Evolutionary conservation across 2,329 filamentous ascomycete species (phyloP), one percentile per base, ranked within the genome.

Genomic region (Fusarium buxicola): DNA sequence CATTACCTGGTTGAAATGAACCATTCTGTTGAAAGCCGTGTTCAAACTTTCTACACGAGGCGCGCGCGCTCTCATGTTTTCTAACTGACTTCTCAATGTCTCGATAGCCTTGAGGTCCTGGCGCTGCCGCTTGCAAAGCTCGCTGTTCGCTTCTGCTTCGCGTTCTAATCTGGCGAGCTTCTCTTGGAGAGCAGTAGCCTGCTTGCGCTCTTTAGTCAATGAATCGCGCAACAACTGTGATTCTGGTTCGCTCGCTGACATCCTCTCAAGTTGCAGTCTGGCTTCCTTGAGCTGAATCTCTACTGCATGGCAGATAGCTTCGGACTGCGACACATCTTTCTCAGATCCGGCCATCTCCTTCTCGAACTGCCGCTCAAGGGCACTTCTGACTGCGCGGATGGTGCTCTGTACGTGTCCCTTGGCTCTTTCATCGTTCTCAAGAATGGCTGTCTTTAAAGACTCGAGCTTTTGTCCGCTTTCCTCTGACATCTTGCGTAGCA

Each of bases 31-130:
- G 21, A 77, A 60, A 16, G 57, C 63, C 1, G 55, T 58, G n/a
- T 69, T 69, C 8, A 70, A 51, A 1, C 21, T 61, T 25, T 75
- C 65, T 7, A 74, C 35, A 8, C 65, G 58, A 16, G 74, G 69
- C 13, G 72, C 43, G 27, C 63, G 57, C 7, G 62, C 48, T 25
- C 68, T 63, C 18, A 75, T 55, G 6, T 44, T 55, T 35, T 67
- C 66, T 8, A 76, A 41, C 24, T 73, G 66, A 27, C 31, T 35
- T 48, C 68, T 71, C 30, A 75, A 32, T 2, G 45, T 36, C 18
- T 70, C 68, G 7, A 76, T 66, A 7, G 62, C 55, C 36, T 66
- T 28, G n/a, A 75, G 68, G 24, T 76, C 74, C 18, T 65, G 63
- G 15, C 49, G 56, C 70, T 73, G 75, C 45, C 63, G 66, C 8